Base-by-base conservation (phyloP, 2,329 filamentous ascomycete genomes). In the Magnaporthiopsis rhizophila region DNA sequence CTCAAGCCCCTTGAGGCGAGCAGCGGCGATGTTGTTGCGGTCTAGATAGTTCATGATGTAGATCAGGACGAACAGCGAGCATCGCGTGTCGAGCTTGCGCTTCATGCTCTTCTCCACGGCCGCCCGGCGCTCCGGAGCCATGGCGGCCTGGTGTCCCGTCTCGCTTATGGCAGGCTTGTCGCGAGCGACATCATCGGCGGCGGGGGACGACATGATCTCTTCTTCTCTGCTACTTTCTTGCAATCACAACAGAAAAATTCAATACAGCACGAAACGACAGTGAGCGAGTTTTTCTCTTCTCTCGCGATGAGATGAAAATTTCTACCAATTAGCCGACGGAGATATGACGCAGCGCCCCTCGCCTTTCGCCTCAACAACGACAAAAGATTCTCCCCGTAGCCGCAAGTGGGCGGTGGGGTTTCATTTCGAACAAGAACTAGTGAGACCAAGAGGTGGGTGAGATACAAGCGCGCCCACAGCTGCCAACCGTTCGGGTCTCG, bases 61-160 rank as follows among this genome's bases (percentile, higher is more conserved):
- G 24, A 66, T 62, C 53, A 66, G 56, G n/a, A 66, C 62, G n/a
- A 66, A 62, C 26, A 65, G 56, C n/a, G 38, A 59, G 56, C 58
- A 62, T 1, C 62, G 76, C 11, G 81, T 66, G 69, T 89, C 87
- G n/a, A 89, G 84, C 74, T 88, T 89, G 63, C 81, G 77, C 67
- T 81, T 77, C 67, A 89, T 74, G 62, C 77, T 79, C 66, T 76
- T 79, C 73, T 89, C 86, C 6, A 81, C 76, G 0, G 9, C 62
- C 21, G 62, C 62, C 26, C 62, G 62, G 24, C 62, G 62, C 62
- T 32, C 32, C 32, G 62, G 53, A 7, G 32, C 21, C 56, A 63
- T 63, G 32, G 32, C 28, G 21, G 9, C 8, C 24, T 63, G 56
- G 26, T 58, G 18, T 26, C 21, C 53, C 5, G 50, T 2, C 8